Conservation (phyloP, 495 filamentous ascomycete species). For the Neurospora sublineolata region DNA sequence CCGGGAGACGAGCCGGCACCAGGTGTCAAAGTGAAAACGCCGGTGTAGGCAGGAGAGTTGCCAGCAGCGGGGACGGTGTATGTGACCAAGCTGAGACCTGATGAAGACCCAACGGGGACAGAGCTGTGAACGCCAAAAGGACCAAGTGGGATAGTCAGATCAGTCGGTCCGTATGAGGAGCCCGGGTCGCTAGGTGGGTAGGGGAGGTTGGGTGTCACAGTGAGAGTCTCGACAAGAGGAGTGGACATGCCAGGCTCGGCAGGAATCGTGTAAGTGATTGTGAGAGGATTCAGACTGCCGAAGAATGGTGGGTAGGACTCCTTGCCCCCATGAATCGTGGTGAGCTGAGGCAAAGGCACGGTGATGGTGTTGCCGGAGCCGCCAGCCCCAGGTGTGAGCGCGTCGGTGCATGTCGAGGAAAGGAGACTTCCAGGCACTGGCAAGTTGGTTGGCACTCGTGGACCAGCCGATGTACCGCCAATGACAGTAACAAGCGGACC, state of each 20-base stretch:
- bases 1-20: background rate
- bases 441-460: background rate
- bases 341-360: background rate
- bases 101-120: background rate
- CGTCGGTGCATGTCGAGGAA: background rate
- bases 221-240: conserved; percentile 8
- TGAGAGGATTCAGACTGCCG: background rate
- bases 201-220: conserved; percentile 2
- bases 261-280: conserved; percentile 13
- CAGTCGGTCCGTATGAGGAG: background rate
- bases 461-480: background rate
- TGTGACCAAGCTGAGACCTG: conserved; percentile 3
- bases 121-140: background rate
- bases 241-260: conserved; percentile 1
- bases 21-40: conserved; percentile 6
- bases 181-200: background rate
- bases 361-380: conserved; percentile 4
- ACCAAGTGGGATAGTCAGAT: background rate
- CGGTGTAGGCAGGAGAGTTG: conserved; percentile 8
- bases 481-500: conserved; percentile 11
- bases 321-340: background rate
- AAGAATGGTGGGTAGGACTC: background rate
- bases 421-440: background rate
- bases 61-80: conserved; percentile 8
- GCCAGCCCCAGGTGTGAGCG: background rate